Evolutionary conservation across 805 yeast species (phyloP), one percentile per base, ranked within the genome.

Genomic region (Zygosaccharomyces pseudorouxii): DNA sequence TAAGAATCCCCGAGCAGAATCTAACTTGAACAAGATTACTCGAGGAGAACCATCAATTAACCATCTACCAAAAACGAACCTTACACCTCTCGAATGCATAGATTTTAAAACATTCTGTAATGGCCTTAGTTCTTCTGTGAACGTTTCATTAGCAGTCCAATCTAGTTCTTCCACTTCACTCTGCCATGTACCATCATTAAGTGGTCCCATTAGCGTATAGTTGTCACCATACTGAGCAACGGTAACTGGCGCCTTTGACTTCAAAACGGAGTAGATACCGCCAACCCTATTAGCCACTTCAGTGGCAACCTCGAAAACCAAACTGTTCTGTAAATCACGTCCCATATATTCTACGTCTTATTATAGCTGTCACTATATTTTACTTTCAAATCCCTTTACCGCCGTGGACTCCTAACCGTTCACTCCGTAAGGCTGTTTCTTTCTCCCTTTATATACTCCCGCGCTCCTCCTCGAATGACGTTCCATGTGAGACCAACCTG

Each of bases 251-350:
- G 97, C 97, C 70, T 92, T 92, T 9, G 97, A 88, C 68, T 93
- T 93, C 63, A 92, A 77, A 45, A 92, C 99, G 5, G 98, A 90
- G 72, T 92, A 92, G 67, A 92, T 92, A 31, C 99, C 99, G 44
- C 99, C 99, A 19, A 92, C 98, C 60, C 95, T 77, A 73, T 93
- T 90, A 60, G 98, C 98, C 45, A 92, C 97, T 67, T 92, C 99
- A 1, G 99, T 92, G 53, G 98, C 96, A 39, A 88, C 85, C 72
- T 92, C 99, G 63, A 92, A 89, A 43, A 93, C 77, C 47, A 90
- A 74, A 65, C 89, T 97, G 67, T 87, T 84, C 60, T 84, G 80
- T 53, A 92, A 82, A 73, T 89, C 96, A 71, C 98, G 80, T 27
- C 85, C 72, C 89, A 85, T 84, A 5, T 16, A 19, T 14, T 27